Evolutionary conservation across 148 eudicot species (phyloP), one percentile per base, ranked within the genome.

Genomic region (Camellia sinensis): DNA sequence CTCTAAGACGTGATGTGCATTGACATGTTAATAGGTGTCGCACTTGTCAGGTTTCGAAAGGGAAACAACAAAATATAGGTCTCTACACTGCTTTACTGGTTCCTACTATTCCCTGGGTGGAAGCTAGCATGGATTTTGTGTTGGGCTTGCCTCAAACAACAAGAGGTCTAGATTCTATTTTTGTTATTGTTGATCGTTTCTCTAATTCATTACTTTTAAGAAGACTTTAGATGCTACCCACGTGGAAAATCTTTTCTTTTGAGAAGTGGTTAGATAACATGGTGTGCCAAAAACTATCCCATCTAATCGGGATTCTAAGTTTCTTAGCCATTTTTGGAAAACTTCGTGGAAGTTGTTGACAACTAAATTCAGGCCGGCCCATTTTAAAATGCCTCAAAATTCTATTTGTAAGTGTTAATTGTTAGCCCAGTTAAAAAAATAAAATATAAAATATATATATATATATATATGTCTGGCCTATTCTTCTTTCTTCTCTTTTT

Each of bases 201-300:
- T 22, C 68, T 65, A 65, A 65, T 65, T 65, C 14, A 22, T 22
- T 65, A 37, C 68, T n/a, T 8, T 29, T 22, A 65, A 62, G 68
- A 64, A 64, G 41, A 64, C 43, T 64, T 64, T 22, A 2, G 13
- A 64, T 22, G 43, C 13, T 3, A 64, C 43, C 22, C 22, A 22
- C 40, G 21, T 29, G 68, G 5, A 29, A 64, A 64, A 8, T 22
- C 41, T 64, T 11, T 64, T 64, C 68, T 64, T 64, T 22, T 10
- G 41, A 12, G 68, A 64, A 64, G 68, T 22, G 68, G 13, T 64
- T 64, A 64, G 68, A 64, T 13, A n/a, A 19, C 68, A 64, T 64
- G 13, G 64, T 18, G 22, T 61, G 19, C 64, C 64, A n/a, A 57
- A 57, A 6, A 57, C n/a, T 18, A 61, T 17, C 64, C 17, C 64